These are phyloP conservation scores for Trametes sanguinea DNA, from an alignment of 768 basidiomycete species.

Conservation along the genomic window DNA sequence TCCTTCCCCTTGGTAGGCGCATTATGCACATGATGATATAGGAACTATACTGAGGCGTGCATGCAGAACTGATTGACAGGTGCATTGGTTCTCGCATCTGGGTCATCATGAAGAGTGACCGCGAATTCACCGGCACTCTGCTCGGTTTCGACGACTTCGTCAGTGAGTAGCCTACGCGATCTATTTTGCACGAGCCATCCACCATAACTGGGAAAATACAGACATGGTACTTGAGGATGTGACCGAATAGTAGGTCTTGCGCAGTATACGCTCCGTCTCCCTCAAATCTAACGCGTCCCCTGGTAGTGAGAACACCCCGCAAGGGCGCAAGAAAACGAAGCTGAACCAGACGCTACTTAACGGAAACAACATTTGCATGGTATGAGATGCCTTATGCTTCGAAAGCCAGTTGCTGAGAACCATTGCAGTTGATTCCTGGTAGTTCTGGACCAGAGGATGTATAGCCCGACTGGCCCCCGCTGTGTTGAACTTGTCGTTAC, in stretches of 20 bases:
- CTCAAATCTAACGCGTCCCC: not conserved
- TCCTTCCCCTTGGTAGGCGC: constrained; percentile 80
- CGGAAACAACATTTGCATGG: constrained; percentile 97
- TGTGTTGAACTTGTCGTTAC: too few relatives aligned
- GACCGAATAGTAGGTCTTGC: constrained; percentile 79
- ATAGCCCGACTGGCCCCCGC: constrained; percentile 3
- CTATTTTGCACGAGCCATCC: too few relatives aligned
- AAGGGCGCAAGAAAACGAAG: constrained; percentile 78
- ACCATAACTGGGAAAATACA: constrained; percentile 30
- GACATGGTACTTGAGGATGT: constrained; percentile 97
- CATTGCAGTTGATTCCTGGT: constrained; percentile 59
- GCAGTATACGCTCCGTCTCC: not conserved
- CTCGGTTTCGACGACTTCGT: constrained; percentile 99
- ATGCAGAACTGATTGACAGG: constrained; percentile 88
- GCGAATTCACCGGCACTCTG: constrained; percentile 94
- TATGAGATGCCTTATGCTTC: constrained; percentile 33
- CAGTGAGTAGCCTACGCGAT: constrained; percentile 63
- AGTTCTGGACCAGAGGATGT: constrained; percentile 63
- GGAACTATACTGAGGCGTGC: not conserved
- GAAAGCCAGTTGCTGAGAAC: not conserved
- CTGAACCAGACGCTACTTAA: constrained; percentile 89
- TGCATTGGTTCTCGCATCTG: constrained; percentile 97
- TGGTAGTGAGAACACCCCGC: constrained; percentile 79
- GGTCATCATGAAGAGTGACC: constrained; percentile 98
- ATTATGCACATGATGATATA: not conserved